These are phyloP conservation scores for Aspergillus sergii DNA, from an alignment of 2,329 filamentous ascomycete species.

Conservation along the genomic window DNA sequence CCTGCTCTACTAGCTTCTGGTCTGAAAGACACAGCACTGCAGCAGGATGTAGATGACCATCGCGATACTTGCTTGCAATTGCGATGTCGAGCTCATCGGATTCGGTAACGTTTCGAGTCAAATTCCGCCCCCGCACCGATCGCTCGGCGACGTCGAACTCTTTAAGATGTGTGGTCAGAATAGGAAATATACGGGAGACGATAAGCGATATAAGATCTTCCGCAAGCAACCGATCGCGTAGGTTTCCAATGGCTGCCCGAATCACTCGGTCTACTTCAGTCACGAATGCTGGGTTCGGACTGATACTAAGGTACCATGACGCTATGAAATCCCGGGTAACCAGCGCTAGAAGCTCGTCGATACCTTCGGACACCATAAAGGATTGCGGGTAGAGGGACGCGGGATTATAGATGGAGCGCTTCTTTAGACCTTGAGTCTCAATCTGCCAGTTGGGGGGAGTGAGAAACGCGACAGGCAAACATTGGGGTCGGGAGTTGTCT, in stretches of 20 bases:
- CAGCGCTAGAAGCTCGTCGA: slow-evolving; percentile 77
- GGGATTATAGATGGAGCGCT: slow-evolving; percentile 67
- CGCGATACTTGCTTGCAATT: slow-evolving; percentile 89
- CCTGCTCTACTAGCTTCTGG: slow-evolving; percentile 81
- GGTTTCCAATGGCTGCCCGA: slow-evolving; percentile 68
- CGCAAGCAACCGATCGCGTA: slow-evolving; percentile 71
- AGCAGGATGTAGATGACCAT: slow-evolving; percentile 85
- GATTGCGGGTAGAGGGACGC: slow-evolving; percentile 74
- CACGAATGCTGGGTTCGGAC: slow-evolving; percentile 74
- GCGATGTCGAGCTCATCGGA: slow-evolving; percentile 94
- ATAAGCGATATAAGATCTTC: slow-evolving; percentile 83
- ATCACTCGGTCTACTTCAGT: slow-evolving; percentile 85
- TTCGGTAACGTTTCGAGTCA: slow-evolving; percentile 89
- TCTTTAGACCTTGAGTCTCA: slow-evolving; percentile 68
- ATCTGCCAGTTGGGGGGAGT: slow-evolving; percentile 65
- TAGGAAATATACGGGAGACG: slow-evolving; percentile 80
- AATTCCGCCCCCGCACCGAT: slow-evolving; percentile 79
- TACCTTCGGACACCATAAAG: slow-evolving; percentile 73
- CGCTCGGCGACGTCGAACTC: slow-evolving; percentile 91
- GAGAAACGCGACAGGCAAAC: slow-evolving; percentile 59
- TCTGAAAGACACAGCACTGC: slow-evolving; percentile 82
- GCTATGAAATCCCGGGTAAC: slow-evolving; percentile 82
- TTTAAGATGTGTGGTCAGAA: slow-evolving; percentile 83
- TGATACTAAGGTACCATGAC: slow-evolving; percentile 88
- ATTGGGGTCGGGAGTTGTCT: slow-evolving; percentile 48